Conservation (phyloP, 768 basidiomycete species). For the Dacryopinax primogenitus region DNA sequence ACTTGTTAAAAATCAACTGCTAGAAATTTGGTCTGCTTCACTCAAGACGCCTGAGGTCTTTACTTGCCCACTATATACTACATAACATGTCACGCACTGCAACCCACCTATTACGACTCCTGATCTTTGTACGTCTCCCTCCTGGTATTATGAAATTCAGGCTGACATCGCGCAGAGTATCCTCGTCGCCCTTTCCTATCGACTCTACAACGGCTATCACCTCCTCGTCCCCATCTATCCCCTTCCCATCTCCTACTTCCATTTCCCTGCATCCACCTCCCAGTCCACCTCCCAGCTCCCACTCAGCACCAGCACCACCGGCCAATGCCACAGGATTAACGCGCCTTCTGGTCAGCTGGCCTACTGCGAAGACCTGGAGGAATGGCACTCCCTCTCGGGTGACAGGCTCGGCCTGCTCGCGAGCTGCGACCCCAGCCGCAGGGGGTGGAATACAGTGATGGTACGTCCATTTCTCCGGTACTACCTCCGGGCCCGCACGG, state of each 20-base stretch:
- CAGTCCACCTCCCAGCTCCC: background rate
- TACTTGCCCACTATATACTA: too few relatives aligned
- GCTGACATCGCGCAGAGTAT: background rate
- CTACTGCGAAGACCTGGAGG: background rate
- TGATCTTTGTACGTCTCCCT: background rate
- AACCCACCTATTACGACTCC: too few relatives aligned
- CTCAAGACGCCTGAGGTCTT: too few relatives aligned
- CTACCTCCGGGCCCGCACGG: background rate
- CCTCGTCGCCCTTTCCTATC: background rate
- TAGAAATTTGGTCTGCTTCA: too few relatives aligned
- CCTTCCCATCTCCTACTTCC: background rate
- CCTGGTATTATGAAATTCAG: background rate
- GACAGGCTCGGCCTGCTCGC: conserved; percentile 25
- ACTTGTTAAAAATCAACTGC: too few relatives aligned
- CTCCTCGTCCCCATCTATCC: background rate
- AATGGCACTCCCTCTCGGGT: background rate
- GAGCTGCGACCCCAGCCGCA: conserved; percentile 42
- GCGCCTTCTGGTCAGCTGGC: background rate
- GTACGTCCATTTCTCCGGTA: conserved; percentile 6
- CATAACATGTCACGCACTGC: too few relatives aligned
- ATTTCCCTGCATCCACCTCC: background rate
- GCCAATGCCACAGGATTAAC: background rate
- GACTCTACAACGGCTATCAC: background rate
- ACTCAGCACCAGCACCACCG: background rate
- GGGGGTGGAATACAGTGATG: conserved; percentile 56